Conservation (phyloP, 2,329 filamentous ascomycete genomes). For the Taxawa tesnikishii region DNA sequence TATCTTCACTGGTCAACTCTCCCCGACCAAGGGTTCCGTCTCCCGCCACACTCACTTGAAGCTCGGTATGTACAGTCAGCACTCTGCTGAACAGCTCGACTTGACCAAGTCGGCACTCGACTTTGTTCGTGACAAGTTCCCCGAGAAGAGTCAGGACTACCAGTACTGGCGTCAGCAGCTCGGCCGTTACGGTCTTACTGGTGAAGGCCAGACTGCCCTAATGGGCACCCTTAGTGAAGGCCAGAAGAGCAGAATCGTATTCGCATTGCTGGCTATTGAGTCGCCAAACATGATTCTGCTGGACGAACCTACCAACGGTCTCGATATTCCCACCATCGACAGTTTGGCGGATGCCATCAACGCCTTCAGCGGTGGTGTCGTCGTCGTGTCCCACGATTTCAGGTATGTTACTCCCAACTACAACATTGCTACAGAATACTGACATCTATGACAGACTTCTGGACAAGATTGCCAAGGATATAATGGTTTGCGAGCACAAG, state of each 20-base stretch:
- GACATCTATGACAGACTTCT: slow-evolving; percentile 55
- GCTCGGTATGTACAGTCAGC: slow-evolving; percentile 95
- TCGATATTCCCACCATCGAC: slow-evolving; percentile 98
- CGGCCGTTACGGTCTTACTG: slow-evolving; percentile 82
- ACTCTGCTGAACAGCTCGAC: slow-evolving; percentile 96
- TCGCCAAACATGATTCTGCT: slow-evolving; percentile 94
- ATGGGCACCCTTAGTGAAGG: slow-evolving; percentile 98
- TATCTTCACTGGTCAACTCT: slow-evolving; percentile 92
- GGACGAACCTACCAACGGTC: slow-evolving; percentile 97
- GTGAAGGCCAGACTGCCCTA: slow-evolving; percentile 87
- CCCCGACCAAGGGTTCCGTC: slow-evolving; percentile 68
- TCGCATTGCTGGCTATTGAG: slow-evolving; percentile 90
- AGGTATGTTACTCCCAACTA: slow-evolving; percentile 49
- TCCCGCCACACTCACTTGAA: slow-evolving; percentile 96
- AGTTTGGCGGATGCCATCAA: slow-evolving; percentile 96
- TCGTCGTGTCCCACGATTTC: slow-evolving; percentile 98
- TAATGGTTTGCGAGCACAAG: slow-evolving; percentile 98
- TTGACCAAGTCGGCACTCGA: slow-evolving; percentile 95
- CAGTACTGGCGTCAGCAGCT: slow-evolving; percentile 99
- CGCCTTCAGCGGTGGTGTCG: slow-evolving; percentile 87
- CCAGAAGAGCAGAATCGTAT: slow-evolving; percentile 96
- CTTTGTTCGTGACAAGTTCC: slow-evolving; percentile 94
- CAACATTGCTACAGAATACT: slow-evolving; percentile 14
- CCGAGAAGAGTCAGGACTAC: slow-evolving; percentile 82
- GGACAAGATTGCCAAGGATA: slow-evolving; percentile 99